Evolutionary conservation across 2,329 filamentous ascomycete species (phyloP), one percentile per base, ranked within the genome.

Genomic region (Pseudocercospora fuligena): DNA sequence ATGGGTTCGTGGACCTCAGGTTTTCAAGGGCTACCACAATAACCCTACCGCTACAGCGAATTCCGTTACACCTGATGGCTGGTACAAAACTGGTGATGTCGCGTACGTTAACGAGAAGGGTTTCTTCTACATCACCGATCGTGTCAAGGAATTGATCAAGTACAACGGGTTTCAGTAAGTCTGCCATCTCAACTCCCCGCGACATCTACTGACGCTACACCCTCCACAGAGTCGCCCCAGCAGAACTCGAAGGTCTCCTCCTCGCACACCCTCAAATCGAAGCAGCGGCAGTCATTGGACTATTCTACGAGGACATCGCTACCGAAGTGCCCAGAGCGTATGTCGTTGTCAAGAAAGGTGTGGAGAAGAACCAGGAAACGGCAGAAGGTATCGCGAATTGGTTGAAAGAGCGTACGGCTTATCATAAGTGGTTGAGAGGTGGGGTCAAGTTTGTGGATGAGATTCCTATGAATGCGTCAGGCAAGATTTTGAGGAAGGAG

Each of bases 1-100:
- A 21, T 93, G 89, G 87, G 82, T 94, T 7, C 84, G 86, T 1
- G 90, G 87, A 0, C 92, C 91, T 2, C 92, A 88, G 36, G 80
- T 94, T 51, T 90, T 93, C 86, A 79, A 78, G 1, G 84, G 85
- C 0, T 88, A 88, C 70, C 83, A 82, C 69, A 79, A 84, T 49
- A 84, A 87, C 57, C 68, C 78, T 0, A 72, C 78, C 25, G 85
- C 85, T 0, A 87, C 86, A 54, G 71, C 75, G 0, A 70, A 79
- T 14, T 79, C 81, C 1, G 86, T 83, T 69, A 84, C 87, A 65
- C 64, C 69, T 0, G 83, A 70, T 2, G 64, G 64, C 1, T 70
- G 53, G 29, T 87, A 85, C 71, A 83, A 84, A 57, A 87, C 86
- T 0, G 86, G 86, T 0, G 86, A 88, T 67, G 81, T 69, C 25